Base-by-base conservation (phyloP, 345 rosid genomes). In the Corchorus olitorius region DNA sequence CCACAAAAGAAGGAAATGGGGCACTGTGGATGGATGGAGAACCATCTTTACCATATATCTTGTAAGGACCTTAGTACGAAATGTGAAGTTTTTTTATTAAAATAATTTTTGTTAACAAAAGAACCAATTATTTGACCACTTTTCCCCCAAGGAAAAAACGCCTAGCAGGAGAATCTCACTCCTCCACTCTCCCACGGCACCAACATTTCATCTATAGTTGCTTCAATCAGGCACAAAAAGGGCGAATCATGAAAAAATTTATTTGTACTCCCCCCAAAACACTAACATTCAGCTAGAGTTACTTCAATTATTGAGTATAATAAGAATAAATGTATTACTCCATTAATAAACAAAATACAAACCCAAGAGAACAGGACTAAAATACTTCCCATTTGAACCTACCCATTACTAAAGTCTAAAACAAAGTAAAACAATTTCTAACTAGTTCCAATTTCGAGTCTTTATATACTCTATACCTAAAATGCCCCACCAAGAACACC, bases 401-500 rank as follows among this genome's bases (percentile, higher is more conserved):
- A 45, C 55, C 67, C 39, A 62, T 55, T n/a, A 48, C 35, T 4
- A 66, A 46, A 55, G 19, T n/a, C n/a, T n/a, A n/a, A n/a, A n/a
- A n/a, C 19, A 67, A 63, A 58, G 16, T 7, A 37, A 35, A 58
- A 39, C 39, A 55, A 17, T 63, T 76, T 68, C 43, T 19, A 27
- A 34, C 48, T 20, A 58, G 35, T 39, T 41, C 67, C 13, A 70
- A 55, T 75, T 74, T 77, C 74, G 16, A 66, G 56, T 19, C 46
- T 56, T 12, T 64, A 56, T 45, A 64, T 11, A 15, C 65, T 2
- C 52, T 35, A 4, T 48, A 16, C 75, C 74, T 77, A 43, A 72
- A 69, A 74, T 78, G 78, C 67, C 50, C 76, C 54, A 82, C 27
- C 19, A 15, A 61, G 8, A 48, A 14, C 0, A 3, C 49, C 56